Evolutionary conservation across 1,139 yeast genomes (phyloP).

Genomic region (Eremothecium cymbalariae): DNA sequence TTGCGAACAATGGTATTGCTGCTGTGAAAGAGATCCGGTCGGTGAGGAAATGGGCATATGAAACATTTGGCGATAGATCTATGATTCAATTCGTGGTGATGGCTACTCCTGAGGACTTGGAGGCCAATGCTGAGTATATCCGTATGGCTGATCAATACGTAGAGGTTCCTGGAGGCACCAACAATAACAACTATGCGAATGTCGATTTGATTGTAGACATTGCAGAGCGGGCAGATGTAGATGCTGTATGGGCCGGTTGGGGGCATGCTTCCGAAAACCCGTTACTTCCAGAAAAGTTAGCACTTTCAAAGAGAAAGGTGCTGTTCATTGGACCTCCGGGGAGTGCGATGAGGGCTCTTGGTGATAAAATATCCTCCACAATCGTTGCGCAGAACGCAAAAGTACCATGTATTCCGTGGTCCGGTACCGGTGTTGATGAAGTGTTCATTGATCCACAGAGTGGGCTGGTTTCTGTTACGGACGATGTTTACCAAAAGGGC

Average conservation of each 20-base stretch:
- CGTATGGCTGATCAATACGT: conserved; percentile 98
- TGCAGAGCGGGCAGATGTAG: conserved; percentile 93
- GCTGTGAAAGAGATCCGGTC: conserved; percentile 98
- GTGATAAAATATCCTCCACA: conserved; percentile 95
- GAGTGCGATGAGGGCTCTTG: conserved; percentile 97
- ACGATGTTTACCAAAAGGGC: conserved; percentile 74
- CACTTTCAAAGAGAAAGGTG: conserved; percentile 80
- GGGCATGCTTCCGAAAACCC: conserved; percentile 99
- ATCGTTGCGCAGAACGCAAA: conserved; percentile 97
- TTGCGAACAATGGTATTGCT: conserved; percentile 98
- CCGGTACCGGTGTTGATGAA: conserved; percentile 90
- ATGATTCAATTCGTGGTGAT: conserved; percentile 91
- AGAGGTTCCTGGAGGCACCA: conserved; percentile 98
- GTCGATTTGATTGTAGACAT: conserved; percentile 94
- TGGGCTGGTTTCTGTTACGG: conserved; percentile 82
- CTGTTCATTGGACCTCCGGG: conserved; percentile 98
- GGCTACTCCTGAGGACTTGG: conserved; percentile 99
- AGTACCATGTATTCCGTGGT: conserved; percentile 99
- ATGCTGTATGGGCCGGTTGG: conserved; percentile 99
- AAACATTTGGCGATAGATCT: conserved; percentile 91
- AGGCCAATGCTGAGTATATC: conserved; percentile 94
- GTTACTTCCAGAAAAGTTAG: conserved; percentile 80
- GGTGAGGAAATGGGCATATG: conserved; percentile 97
- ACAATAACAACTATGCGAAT: conserved; percentile 95
- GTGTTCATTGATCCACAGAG: conserved; percentile 60